These are phyloP conservation scores for Leccinum olivaceopallidum DNA, from an alignment of 768 basidiomycete species.

Conservation along the genomic window DNA sequence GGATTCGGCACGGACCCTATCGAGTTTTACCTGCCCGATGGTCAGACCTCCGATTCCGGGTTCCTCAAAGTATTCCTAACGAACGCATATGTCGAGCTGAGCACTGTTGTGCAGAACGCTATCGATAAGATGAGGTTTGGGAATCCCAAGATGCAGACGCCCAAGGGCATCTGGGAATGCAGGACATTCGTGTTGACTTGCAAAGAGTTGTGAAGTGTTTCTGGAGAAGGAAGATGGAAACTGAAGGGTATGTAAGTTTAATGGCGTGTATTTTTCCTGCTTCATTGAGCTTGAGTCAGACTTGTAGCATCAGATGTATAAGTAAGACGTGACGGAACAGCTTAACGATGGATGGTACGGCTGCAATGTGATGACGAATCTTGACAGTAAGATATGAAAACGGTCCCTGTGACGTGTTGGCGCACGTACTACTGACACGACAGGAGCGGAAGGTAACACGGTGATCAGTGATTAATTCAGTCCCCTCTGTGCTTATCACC, in stretches of 20 bases:
- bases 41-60: slow-evolving; percentile 13
- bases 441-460: not conserved
- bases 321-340: not conserved
- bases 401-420: not conserved
- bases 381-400: not conserved
- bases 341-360: not conserved
- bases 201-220: not conserved
- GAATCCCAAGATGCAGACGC: not conserved
- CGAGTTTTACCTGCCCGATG: slow-evolving; percentile 16
- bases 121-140: slow-evolving; percentile 5
- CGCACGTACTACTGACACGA: not conserved
- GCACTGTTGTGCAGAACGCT: slow-evolving; percentile 9
- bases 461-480: not conserved
- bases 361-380: not conserved
- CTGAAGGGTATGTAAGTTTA: not conserved
- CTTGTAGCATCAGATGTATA: not conserved
- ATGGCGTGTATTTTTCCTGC: not conserved
- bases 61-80: slow-evolving; percentile 27
- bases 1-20: slow-evolving; percentile 23
- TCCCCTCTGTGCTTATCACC: too few species aligned
- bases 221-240: not conserved
- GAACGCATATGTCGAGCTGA: slow-evolving; percentile 21
- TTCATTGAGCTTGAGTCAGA: not conserved
- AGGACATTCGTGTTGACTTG: slow-evolving; percentile 25
- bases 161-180: slow-evolving; percentile 18